Conservation (phyloP, 2,329 filamentous ascomycete genomes). For the Trichoderma sp. region DNA sequence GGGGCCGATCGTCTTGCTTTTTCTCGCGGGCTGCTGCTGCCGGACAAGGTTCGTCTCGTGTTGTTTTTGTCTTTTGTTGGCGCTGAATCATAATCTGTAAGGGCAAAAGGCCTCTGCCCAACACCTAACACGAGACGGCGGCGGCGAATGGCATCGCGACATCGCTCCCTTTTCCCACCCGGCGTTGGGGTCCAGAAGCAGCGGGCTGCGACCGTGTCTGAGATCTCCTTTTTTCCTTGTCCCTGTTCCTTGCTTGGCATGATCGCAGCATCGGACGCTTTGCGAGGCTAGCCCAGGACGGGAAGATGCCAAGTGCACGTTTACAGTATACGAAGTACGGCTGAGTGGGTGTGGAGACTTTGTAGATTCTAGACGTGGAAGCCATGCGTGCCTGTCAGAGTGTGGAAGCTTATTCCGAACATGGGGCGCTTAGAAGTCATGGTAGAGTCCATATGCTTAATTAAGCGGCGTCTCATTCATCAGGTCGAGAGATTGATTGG, state of each 20-base stretch:
- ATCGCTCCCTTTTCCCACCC: neutral
- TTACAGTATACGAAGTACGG: neutral
- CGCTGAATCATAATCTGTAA: neutral
- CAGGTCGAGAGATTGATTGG: constrained; percentile 30
- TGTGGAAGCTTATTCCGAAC: neutral
- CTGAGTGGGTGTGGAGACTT: neutral
- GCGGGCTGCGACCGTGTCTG: neutral
- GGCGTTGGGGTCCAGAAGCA: neutral
- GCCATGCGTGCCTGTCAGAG: too few species aligned
- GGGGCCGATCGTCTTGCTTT: neutral
- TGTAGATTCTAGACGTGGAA: neutral
- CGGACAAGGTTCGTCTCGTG: neutral
- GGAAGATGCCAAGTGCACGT: neutral
- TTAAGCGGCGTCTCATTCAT: neutral
- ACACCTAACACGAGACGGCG: neutral
- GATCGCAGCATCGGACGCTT: neutral
- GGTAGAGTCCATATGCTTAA: neutral
- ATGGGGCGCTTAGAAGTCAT: neutral
- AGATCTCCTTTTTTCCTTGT: neutral
- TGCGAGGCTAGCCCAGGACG: neutral
- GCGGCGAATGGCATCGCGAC: neutral
- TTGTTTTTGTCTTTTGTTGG: neutral
- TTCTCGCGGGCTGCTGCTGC: neutral
- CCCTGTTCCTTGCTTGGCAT: neutral
- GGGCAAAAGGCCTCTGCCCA: neutral